A percentile compares a stretch with the other conserved stretches of the same genome.
Conservation (phyloP, 2,329 filamentous ascomycete genomes). For the Pseudohalonectria lignicola region DNA sequence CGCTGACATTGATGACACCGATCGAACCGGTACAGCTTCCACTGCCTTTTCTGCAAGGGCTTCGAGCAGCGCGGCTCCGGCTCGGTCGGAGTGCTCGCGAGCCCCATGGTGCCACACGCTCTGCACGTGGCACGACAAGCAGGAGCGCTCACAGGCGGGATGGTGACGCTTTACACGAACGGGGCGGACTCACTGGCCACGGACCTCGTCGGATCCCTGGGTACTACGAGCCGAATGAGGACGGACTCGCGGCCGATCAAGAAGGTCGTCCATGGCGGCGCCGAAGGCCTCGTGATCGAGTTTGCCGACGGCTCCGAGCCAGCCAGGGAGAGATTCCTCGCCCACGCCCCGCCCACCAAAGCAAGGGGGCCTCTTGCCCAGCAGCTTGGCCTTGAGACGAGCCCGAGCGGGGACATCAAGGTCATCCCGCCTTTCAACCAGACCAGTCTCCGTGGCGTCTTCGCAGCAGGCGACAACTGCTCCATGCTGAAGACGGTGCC, state of each 20-base stretch:
- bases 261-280: too few species aligned
- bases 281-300: too few species aligned
- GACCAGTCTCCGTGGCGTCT: conserved; percentile 38
- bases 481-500: background rate
- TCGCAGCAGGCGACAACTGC: conserved; percentile 39
- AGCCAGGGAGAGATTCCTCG: background rate
- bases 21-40: conserved; percentile 38
- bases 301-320: too few species aligned
- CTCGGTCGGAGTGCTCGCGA: conserved; percentile 33
- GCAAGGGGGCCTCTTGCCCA: conserved; percentile 22
- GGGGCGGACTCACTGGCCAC: too few species aligned
- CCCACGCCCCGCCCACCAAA: background rate
- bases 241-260: too few species aligned
- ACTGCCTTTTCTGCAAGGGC: conserved; percentile 50
- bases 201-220: too few species aligned
- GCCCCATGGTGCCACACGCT: conserved; percentile 18
- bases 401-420: conserved; percentile 29
- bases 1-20: too few species aligned
- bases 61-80: conserved; percentile 40
- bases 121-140: conserved; percentile 31
- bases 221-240: too few species aligned
- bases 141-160: conserved; percentile 26
- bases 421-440: conserved; percentile 30
- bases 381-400: conserved; percentile 30
- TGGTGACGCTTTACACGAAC: too few species aligned